Evolutionary conservation across 495 filamentous ascomycete genomes (phyloP).

Genomic region (Penicillium paradoxum): DNA sequence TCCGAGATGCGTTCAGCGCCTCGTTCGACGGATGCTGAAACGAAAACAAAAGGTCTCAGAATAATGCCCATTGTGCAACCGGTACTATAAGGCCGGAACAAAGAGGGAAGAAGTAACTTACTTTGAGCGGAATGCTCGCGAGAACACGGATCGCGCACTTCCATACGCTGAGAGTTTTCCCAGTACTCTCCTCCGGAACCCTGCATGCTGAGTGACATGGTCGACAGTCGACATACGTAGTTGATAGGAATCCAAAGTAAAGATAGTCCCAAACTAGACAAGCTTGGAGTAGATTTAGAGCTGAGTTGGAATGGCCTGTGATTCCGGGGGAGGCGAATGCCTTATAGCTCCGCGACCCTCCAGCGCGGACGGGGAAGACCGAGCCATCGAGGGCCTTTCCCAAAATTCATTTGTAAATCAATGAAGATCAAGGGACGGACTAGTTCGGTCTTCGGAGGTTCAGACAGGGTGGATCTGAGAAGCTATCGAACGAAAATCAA

Average conservation of each 20-base stretch:
- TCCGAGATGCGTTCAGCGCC: conserved; percentile 26
- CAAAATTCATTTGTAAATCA: conserved; percentile 16
- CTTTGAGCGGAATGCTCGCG: conserved; percentile 29
- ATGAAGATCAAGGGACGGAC: conserved; percentile 31
- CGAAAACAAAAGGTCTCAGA: conserved; percentile 23
- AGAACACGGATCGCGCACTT: conserved; percentile 28
- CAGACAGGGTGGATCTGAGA: conserved; percentile 15
- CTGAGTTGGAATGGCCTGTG: conserved; percentile 1
- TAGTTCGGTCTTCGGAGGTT: conserved; percentile 21
- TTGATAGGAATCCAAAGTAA: not conserved
- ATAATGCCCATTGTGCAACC: conserved; percentile 11
- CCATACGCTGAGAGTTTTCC: conserved; percentile 34
- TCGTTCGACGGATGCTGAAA: conserved; percentile 21
- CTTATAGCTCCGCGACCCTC: conserved; percentile 16
- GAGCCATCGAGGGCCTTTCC: conserved; percentile 17
- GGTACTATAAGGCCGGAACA: not conserved
- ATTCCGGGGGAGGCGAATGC: conserved; percentile 7
- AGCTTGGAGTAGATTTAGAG: not conserved
- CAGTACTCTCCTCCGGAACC: conserved; percentile 36
- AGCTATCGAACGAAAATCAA: conserved; percentile 19
- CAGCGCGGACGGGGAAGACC: conserved; percentile 17
- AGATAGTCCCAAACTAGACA: not conserved
- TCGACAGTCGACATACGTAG: conserved; percentile 27
- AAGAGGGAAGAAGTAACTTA: conserved; percentile 18
- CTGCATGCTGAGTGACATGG: conserved; percentile 35